Conservation (phyloP, 768 basidiomycete genomes). For the Kwoniella pini region DNA sequence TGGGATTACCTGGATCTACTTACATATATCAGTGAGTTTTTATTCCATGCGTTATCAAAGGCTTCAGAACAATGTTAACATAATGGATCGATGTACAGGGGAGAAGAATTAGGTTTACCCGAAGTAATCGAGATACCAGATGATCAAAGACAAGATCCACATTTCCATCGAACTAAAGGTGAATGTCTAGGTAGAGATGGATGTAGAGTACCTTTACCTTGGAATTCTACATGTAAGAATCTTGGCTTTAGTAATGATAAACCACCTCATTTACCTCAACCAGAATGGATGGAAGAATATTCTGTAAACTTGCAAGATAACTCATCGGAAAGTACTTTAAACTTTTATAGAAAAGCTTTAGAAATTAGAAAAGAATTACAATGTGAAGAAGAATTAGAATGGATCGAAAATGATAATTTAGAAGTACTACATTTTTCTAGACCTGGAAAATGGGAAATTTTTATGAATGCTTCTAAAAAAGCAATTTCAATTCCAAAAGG, state of each 20-base stretch:
- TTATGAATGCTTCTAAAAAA: conserved; percentile 31
- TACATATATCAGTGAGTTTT: conserved; percentile 46
- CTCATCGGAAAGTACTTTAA: conserved; percentile 24
- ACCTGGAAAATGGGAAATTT: conserved; percentile 32
- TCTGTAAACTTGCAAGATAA: conserved; percentile 26
- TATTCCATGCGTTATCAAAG: no score
- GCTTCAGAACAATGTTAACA: no score
- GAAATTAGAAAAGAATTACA: conserved; percentile 25
- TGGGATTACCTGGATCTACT: conserved; percentile 43
- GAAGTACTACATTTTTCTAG: conserved; percentile 30
- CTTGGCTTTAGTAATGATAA: conserved; percentile 33
- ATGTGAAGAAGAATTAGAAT: conserved; percentile 32
- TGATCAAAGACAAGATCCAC: conserved; percentile 39
- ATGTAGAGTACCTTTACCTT: conserved; percentile 45
- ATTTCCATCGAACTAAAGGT: conserved; percentile 39
- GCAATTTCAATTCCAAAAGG: conserved; percentile 16
- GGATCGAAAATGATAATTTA: conserved; percentile 21
- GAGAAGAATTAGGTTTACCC: conserved; percentile 44
- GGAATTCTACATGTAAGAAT: conserved; percentile 21
- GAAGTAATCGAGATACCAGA: conserved; percentile 44
- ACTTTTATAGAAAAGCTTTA: conserved; percentile 34
- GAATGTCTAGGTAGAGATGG: conserved; percentile 44
- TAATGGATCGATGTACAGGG: conserved; percentile 18
- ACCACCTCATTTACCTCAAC: conserved; percentile 36
- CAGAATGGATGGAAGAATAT: conserved; percentile 29